Base-by-base conservation (phyloP, 2,329 filamentous ascomycete species). In the Orbilia blumenaviensis region DNA sequence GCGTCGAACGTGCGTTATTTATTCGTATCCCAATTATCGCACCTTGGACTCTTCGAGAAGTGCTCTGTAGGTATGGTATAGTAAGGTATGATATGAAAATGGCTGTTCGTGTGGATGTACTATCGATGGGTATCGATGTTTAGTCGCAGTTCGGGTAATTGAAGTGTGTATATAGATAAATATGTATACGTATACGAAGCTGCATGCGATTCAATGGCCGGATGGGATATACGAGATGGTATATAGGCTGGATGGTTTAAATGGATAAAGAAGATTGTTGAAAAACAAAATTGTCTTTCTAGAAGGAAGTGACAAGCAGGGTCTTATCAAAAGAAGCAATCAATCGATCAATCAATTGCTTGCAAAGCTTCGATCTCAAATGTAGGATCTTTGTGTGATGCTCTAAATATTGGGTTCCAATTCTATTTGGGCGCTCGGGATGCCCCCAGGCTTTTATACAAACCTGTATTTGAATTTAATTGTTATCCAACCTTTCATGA, bases 1-100 rank as follows among this genome's bases (percentile, higher is more conserved):
- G 69, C 44, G 62, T 38, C 54, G 50, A 56, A 34, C 42, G 44
- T 74, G 69, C 69, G 69, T 36, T 67, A 75, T 75, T 75, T 75
- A 60, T 60, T 44, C 44, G 66, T 69, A 60, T 64, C 29, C 18
- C 27, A 42, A 32, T 50, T n/a, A 7, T 56, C n/a, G n/a, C n/a
- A n/a, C n/a, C n/a, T n/a, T n/a, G n/a, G 48, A 36, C 14, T 42
- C 5, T 66, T 18, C 44, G 3, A 50, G 12, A 23, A 25, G 18
- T 18, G 9, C 32, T 56, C 2, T 56, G 29, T 56, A 38, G 52
- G 38, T 25, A 18, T 36, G n/a, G n/a, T n/a, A n/a, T n/a, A n/a
- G n/a, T n/a, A n/a, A n/a, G n/a, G n/a, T n/a, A n/a, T 2, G 41
- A 44, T 44, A 10, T 66, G 44, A 16, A 38, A 23, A 44, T 32